Base-by-base conservation (phyloP, 2,329 filamentous ascomycete species). In the Pseudomassariella vexata region DNA sequence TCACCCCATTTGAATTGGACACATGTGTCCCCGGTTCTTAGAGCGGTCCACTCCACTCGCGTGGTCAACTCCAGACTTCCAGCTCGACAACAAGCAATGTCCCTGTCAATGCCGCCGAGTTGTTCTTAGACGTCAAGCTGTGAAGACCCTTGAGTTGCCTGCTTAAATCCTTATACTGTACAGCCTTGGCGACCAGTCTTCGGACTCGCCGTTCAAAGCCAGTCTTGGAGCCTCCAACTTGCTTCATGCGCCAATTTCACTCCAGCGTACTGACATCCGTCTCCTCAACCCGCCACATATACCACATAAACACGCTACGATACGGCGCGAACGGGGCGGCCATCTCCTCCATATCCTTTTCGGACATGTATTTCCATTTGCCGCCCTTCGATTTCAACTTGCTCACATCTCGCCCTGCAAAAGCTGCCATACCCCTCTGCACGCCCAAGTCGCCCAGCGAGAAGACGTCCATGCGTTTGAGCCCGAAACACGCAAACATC, bases 291-390 rank as follows among this genome's bases (percentile, higher is more conserved):
- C 82, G 70, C 89, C 90, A 95, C 85, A 95, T 94, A 55, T 94
- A 94, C 89, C 89, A 95, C 89, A 95, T 95, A 51, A 95, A 95
- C 25, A 95, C 56, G 48, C 82, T 92, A 52, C 89, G 81, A 60
- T 94, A 96, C 4, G 90, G 92, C 36, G 73, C 72, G 57, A 94
- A 98, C 52, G 70, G 77, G 36, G 81, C 83, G 9, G 86, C 80
- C 42, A 86, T 70, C 44, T 88, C 84, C 39, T 82, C 56, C 92
- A 98, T 96, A 39, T 96, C 92, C 53, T 79, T 75, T 62, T 96
- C 92, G 21, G 73, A 75, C 88, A 96, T 95, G 57, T 96, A 98
- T 66, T 96, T 96, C 82, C 88, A 96, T 65, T 96, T 96, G 26
- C 85, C 85, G 19, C 81, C 81, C 42, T 78, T 85, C 21, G 64